Evolutionary conservation across 345 rosid genomes (phyloP).

Genomic region (Zanthoxylum bungeanum): DNA sequence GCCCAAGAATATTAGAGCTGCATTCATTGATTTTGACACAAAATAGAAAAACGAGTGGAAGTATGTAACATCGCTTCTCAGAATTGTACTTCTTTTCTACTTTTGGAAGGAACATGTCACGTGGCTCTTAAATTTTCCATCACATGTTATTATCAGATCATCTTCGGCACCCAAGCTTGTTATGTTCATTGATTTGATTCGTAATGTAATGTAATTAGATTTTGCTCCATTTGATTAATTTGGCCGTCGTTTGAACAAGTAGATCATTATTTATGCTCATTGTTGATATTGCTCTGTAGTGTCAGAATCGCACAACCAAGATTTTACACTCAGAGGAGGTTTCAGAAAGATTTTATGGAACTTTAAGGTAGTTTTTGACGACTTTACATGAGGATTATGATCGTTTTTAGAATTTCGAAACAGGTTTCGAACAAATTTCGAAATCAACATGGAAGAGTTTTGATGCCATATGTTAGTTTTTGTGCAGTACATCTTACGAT

Average conservation of each 20-base stretch:
- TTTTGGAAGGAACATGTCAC: slow-evolving; percentile 24
- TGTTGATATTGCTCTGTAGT: not conserved
- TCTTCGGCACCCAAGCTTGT: not conserved
- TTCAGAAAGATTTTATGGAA: not conserved
- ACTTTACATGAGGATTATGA: not conserved
- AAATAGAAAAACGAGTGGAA: slow-evolving; percentile 20
- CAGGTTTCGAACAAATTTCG: not conserved
- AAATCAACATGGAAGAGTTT: not conserved
- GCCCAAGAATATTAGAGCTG: not conserved
- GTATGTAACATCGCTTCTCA: slow-evolving; percentile 18
- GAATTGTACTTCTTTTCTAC: slow-evolving; percentile 17
- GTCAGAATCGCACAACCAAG: too few relatives aligned
- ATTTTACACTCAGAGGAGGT: not conserved
- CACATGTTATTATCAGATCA: slow-evolving; percentile 8
- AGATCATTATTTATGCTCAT: not conserved
- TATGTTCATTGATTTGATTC: slow-evolving; percentile 3
- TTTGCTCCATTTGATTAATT: not conserved
- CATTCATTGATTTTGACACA: not conserved
- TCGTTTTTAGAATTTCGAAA: not conserved
- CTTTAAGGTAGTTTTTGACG: not conserved
- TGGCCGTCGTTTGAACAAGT: not conserved
- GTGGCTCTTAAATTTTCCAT: slow-evolving; percentile 17
- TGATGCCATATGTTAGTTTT: not conserved
- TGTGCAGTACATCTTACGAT: not conserved
- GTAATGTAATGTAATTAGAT: not conserved